These are phyloP conservation scores for Gracilaria gracilis DNA, from an alignment of 23 red algal species.

Conservation along the genomic window DNA sequence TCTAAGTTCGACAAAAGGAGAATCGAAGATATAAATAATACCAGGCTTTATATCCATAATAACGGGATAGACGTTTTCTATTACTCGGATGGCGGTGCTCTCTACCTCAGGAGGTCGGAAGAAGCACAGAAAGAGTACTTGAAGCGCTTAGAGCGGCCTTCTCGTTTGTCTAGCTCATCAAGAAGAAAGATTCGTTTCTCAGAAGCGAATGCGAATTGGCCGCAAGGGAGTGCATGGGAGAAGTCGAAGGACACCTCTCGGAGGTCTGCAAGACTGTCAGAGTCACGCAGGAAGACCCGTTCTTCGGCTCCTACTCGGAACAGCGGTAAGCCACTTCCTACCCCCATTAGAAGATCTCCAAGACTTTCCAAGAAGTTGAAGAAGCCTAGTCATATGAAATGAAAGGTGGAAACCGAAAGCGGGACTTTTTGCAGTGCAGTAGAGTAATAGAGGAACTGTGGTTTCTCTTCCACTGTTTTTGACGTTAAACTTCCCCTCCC, in stretches of 20 bases:
- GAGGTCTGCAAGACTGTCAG: background rate
- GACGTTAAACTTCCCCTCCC: no score
- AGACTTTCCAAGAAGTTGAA: background rate
- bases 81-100: slow-evolving; percentile 8
- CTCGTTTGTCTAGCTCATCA: background rate
- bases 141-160: no score
- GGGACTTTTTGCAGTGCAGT: no score
- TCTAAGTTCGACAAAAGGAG: background rate
- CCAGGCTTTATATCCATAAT: background rate
- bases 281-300: background rate
- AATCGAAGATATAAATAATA: background rate
- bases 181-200: background rate
- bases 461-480: no score
- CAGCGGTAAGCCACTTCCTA: background rate
- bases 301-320: background rate
- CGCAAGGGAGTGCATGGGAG: background rate
- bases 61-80: background rate
- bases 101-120: background rate
- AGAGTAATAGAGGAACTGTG: no score
- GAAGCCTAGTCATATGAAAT: no score
- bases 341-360: background rate
- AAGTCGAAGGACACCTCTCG: background rate
- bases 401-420: no score
- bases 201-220: background rate
- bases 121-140: slow-evolving; percentile 7